Evolutionary conservation across 2,329 filamentous ascomycete genomes (phyloP).

Genomic region (Fusarium subglutinans): DNA sequence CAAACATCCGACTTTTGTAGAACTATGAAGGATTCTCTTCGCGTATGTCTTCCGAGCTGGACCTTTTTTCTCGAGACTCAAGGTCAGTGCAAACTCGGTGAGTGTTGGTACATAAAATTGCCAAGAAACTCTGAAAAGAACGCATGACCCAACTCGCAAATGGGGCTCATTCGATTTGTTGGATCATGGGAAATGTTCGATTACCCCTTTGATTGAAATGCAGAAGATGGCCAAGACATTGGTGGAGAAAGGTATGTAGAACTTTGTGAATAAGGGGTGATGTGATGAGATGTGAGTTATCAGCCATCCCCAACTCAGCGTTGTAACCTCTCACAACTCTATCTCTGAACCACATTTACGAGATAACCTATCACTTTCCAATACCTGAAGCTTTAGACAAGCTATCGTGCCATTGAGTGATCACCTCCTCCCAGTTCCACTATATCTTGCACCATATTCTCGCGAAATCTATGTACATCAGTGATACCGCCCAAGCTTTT

Average conservation of each 20-base stretch:
- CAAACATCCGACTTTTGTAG: conserved; percentile 13
- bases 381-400: too few relatives aligned
- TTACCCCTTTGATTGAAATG: conserved; percentile 8
- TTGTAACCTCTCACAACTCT: conserved; percentile 5
- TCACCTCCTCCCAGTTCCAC: not conserved
- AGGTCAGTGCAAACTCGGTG: conserved; percentile 1
- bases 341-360: not conserved
- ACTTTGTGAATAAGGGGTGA: conserved; percentile 8
- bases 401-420: not conserved
- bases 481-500: not conserved
- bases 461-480: not conserved
- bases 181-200: not conserved
- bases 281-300: not conserved
- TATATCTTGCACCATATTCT: not conserved
- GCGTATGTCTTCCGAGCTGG: conserved; percentile 5
- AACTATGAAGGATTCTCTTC: not conserved
- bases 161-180: conserved; percentile 1
- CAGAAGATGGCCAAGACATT: conserved; percentile 9
- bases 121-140: conserved; percentile 16
- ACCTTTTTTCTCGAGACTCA: not conserved
- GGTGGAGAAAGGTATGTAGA: conserved; percentile 7
- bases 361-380: not conserved
- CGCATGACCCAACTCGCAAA: conserved; percentile 1
- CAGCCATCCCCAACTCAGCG: not conserved
- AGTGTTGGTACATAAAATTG: not conserved